Evolutionary conservation across 192 early-diverging fungal species (phyloP).

Genomic region (Obelidium mucronatum): DNA sequence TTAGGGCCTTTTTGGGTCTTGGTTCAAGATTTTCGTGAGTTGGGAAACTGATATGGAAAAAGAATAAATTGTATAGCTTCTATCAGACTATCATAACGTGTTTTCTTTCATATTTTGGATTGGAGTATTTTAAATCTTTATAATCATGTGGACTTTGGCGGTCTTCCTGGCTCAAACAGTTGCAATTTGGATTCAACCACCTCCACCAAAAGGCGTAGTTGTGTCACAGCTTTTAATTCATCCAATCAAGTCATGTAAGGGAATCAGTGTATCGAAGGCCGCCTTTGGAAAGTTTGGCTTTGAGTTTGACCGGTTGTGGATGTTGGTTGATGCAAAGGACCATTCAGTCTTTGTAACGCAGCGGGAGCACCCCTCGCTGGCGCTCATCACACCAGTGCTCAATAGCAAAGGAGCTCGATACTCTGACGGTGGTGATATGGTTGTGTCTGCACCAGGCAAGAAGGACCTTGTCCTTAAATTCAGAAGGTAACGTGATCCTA

Average conservation of each 20-base stretch:
- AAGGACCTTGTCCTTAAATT: slow-evolving; percentile 17
- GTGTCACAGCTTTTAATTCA: slow-evolving; percentile 42
- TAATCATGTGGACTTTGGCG: too few relatives aligned
- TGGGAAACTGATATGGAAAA: too few relatives aligned
- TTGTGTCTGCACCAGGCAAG: slow-evolving; percentile 48
- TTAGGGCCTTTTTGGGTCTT: too few relatives aligned
- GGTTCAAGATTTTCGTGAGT: too few relatives aligned
- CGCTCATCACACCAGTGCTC: slow-evolving; percentile 38
- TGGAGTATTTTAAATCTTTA: too few relatives aligned
- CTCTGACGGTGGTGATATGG: slow-evolving; percentile 40
- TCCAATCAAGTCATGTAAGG: slow-evolving; percentile 54
- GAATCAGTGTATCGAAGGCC: slow-evolving; percentile 31
- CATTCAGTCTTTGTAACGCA: slow-evolving; percentile 45
- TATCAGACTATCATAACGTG: too few relatives aligned
- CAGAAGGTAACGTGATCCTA: neutral
- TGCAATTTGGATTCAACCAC: too few relatives aligned
- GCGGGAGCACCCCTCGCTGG: slow-evolving; percentile 44
- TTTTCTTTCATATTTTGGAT: too few relatives aligned
- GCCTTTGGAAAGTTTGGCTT: slow-evolving; percentile 44
- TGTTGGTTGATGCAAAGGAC: slow-evolving; percentile 29
- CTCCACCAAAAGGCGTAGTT: slow-evolving; percentile 2
- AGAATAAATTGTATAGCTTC: too few relatives aligned
- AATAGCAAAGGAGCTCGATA: slow-evolving; percentile 11
- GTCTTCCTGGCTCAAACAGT: too few relatives aligned
- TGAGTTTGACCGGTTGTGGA: slow-evolving; percentile 55